Conservation (phyloP, 2,329 filamentous ascomycete genomes). For the Xylaria sp. region DNA sequence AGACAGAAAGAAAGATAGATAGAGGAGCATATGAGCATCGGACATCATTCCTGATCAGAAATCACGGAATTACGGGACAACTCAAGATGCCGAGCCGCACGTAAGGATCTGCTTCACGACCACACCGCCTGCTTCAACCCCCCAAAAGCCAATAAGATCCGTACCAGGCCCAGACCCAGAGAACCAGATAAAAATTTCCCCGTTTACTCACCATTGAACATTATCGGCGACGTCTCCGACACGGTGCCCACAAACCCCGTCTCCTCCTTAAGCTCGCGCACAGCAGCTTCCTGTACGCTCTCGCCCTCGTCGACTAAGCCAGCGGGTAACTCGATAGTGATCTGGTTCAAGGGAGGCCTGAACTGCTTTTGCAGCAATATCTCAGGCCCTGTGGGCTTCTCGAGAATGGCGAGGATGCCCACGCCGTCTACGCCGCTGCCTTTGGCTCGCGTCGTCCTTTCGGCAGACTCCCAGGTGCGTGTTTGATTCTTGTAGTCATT, state of each 20-base stretch:
- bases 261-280: constrained; percentile 74
- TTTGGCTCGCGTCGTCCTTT: constrained; percentile 74
- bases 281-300: constrained; percentile 68
- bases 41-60: neutral
- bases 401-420: constrained; percentile 76
- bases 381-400: constrained; percentile 64
- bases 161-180: too few relatives aligned
- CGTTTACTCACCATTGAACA: constrained; percentile 49
- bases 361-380: constrained; percentile 75
- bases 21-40: neutral
- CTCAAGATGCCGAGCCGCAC: neutral
- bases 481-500: constrained; percentile 68
- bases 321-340: constrained; percentile 73
- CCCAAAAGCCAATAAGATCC: neutral
- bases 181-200: neutral
- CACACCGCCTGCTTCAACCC: neutral
- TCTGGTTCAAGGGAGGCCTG: constrained; percentile 68
- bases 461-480: constrained; percentile 77
- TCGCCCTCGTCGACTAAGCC: constrained; percentile 72
- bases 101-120: neutral
- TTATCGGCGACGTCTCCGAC: constrained; percentile 58
- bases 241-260: constrained; percentile 70
- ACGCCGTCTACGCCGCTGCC: constrained; percentile 75
- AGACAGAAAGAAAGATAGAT: too few relatives aligned
- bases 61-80: neutral